phyloP scores from a whole-genome alignment of 2,329 filamentous ascomycete genomes.

The Neonectria hederae region DNA sequence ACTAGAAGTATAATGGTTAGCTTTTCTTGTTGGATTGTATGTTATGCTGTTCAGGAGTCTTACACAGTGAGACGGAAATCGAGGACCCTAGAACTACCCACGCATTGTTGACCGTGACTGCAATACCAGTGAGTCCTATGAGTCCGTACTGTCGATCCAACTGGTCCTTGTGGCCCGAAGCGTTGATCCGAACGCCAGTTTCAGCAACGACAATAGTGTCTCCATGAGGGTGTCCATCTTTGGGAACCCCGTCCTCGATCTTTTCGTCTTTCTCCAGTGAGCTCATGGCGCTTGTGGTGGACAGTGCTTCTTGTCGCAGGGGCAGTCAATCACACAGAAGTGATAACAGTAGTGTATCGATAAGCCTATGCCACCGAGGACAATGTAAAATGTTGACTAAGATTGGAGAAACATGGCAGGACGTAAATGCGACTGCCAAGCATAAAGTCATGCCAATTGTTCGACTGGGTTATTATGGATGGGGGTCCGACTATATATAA shows the following conservation, averaged over 20 bases:
- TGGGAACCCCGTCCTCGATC: conserved; percentile 3
- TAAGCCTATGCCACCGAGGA: neutral
- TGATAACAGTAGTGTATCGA: neutral
- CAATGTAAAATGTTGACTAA: neutral
- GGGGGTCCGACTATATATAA: conserved; percentile 8
- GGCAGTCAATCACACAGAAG: neutral
- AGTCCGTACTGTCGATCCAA: conserved; percentile 38
- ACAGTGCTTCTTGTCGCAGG: neutral
- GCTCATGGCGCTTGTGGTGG: neutral
- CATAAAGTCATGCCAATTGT: neutral
- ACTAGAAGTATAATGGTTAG: conserved; percentile 25
- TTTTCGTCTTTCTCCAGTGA: conserved; percentile 20
- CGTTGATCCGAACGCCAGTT: conserved; percentile 23
- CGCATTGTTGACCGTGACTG: conserved; percentile 41
- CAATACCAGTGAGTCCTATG: conserved; percentile 37
- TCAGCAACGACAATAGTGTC: conserved; percentile 27
- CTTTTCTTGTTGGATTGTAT: neutral
- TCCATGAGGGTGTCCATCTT: conserved; percentile 18
- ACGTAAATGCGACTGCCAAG: neutral
- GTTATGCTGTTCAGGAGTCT: neutral
- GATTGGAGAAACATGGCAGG: neutral
- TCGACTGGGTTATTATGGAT: neutral
- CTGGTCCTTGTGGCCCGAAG: conserved; percentile 36
- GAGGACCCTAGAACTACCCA: conserved; percentile 41
- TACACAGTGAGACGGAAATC: conserved; percentile 37